Evolutionary conservation across 2,329 filamentous ascomycete genomes (phyloP).

Genomic region (Apiospora aurea): DNA sequence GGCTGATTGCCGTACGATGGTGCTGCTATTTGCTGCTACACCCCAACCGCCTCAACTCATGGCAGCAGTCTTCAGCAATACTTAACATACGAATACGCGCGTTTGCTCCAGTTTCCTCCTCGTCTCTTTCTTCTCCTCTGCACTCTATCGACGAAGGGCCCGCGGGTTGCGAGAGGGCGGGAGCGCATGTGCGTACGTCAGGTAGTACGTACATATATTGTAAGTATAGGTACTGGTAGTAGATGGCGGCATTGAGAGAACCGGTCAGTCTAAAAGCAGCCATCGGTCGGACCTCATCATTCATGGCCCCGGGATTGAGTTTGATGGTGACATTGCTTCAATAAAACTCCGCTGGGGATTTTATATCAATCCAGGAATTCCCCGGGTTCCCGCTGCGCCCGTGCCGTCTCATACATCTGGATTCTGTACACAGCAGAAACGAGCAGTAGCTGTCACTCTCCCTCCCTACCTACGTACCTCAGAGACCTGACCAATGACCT

Average conservation of each 20-base stretch:
- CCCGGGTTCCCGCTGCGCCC: neutral
- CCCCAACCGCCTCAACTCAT: neutral
- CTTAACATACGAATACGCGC: conserved; percentile 20
- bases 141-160: neutral
- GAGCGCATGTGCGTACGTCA: neutral
- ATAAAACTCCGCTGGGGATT: neutral
- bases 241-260: neutral
- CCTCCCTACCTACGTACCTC: no score
- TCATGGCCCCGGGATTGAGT: neutral
- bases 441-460: neutral
- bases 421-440: neutral
- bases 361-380: neutral
- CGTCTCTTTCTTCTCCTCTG: neutral
- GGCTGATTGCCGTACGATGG: conserved; percentile 8
- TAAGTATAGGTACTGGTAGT: neutral
- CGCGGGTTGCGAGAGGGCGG: neutral
- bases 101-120: conserved; percentile 12
- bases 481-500: neutral
- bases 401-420: neutral
- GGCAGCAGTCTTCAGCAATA: neutral
- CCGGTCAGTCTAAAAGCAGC: neutral
- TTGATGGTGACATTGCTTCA: neutral
- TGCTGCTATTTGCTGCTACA: no score
- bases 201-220: neutral
- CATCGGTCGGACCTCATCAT: neutral